Conservation (phyloP, 2,329 filamentous ascomycete species). For the Penicillium sp. region DNA sequence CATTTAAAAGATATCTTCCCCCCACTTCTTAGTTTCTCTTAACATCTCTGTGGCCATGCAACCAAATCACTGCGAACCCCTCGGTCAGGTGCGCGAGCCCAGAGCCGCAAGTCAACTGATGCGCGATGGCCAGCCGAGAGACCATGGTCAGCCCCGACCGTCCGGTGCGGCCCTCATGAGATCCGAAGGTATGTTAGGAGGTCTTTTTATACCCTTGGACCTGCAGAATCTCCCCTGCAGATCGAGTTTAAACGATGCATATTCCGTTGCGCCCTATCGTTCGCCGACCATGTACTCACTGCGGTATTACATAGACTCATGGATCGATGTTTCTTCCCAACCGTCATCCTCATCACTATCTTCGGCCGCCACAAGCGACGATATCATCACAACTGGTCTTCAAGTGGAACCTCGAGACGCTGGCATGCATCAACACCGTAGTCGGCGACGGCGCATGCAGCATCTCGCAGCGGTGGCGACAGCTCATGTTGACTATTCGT, state of each 20-base stretch:
- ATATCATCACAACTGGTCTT: slow-evolving; percentile 87
- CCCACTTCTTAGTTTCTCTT: not conserved
- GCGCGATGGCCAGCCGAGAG: slow-evolving; percentile 35
- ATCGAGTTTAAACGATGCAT: slow-evolving; percentile 4
- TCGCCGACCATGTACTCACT: slow-evolving; percentile 43
- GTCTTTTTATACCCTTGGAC: slow-evolving; percentile 15
- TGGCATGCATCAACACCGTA: slow-evolving; percentile 57
- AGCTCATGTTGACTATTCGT: slow-evolving; percentile 41
- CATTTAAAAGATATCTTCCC: not conserved
- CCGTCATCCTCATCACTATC: slow-evolving; percentile 92
- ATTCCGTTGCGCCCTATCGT: not conserved
- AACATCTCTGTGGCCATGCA: slow-evolving; percentile 32
- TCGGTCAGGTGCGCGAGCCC: slow-evolving; percentile 37
- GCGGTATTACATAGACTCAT: slow-evolving; percentile 70
- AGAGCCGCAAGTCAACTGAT: slow-evolving; percentile 34
- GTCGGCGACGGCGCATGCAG: slow-evolving; percentile 49
- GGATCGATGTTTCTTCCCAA: slow-evolving; percentile 91
- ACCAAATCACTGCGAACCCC: slow-evolving; percentile 40
- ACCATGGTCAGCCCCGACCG: slow-evolving; percentile 36
- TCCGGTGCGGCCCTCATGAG: slow-evolving; percentile 38
- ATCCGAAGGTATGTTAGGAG: slow-evolving; percentile 44
- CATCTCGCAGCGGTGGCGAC: slow-evolving; percentile 39
- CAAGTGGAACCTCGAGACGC: slow-evolving; percentile 64
- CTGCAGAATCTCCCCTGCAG: slow-evolving; percentile 11
- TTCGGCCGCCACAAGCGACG: slow-evolving; percentile 68